Percentiles rank a stretch among this genome's conserved stretches.
Evolutionary conservation across 345 rosid genomes (phyloP).

Genomic region (Sisymbrium irio): DNA sequence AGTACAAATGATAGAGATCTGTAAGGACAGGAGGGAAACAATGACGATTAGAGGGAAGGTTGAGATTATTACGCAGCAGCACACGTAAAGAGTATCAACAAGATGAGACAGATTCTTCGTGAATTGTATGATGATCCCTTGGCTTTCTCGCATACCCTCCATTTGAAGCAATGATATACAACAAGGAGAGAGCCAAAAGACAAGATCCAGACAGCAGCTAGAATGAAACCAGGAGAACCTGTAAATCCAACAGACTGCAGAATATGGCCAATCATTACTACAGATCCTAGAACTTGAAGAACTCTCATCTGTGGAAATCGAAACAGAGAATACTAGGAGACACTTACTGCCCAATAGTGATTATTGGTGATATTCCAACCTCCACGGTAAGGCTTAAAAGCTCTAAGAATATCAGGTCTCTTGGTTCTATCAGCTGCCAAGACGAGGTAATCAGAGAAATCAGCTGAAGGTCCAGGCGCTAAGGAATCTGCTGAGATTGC

Average conservation of each 20-base stretch:
- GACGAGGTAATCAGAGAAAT: conserved; percentile 44
- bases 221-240: conserved; percentile 77
- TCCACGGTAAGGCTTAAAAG: conserved; percentile 61
- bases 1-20: neutral
- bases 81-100: conserved; percentile 78
- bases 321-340: conserved; percentile 1
- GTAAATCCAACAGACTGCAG: conserved; percentile 94
- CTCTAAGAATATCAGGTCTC: conserved; percentile 77
- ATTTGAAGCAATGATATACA: conserved; percentile 56
- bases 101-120: conserved; percentile 57
- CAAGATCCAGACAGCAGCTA: conserved; percentile 76
- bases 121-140: conserved; percentile 43
- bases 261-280: conserved; percentile 5
- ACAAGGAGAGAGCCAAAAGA: conserved; percentile 77
- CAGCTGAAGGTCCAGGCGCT: conserved; percentile 61
- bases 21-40: neutral
- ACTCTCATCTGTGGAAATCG: neutral
- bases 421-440: conserved; percentile 77
- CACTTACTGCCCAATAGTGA: conserved; percentile 97
- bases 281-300: neutral
- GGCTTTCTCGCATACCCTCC: conserved; percentile 59
- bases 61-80: conserved; percentile 72
- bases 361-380: conserved; percentile 88
- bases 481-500: conserved; percentile 42
- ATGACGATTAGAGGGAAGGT: neutral